These are phyloP conservation scores for Schoenoplectus triqueter DNA, from an alignment of 202 grass and related monocot genomes.

Conservation along the genomic window DNA sequence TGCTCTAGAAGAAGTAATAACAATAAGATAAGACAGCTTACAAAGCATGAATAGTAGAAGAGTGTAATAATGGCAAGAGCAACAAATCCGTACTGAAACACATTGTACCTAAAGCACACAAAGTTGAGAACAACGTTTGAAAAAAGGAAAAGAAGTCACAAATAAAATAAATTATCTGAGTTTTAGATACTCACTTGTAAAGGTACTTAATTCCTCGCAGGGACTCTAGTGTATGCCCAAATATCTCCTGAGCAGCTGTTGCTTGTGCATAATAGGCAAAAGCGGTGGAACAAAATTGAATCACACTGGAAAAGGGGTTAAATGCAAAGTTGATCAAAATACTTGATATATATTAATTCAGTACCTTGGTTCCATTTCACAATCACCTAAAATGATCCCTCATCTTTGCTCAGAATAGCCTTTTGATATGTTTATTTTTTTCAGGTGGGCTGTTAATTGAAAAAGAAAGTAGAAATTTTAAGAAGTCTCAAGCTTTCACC, in stretches of 20 bases:
- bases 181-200: constrained; percentile 74
- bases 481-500: constrained; percentile 47
- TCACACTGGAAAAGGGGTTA: constrained; percentile 71
- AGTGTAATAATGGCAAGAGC: constrained; percentile 87
- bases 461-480: constrained; percentile 17
- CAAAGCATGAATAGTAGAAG: constrained; percentile 82
- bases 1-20: constrained; percentile 21
- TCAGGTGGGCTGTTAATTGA: neutral
- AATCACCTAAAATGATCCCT: neutral
- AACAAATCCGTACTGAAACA: constrained; percentile 99
- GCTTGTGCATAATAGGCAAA: constrained; percentile 97
- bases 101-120: constrained; percentile 72
- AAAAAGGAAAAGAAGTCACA: neutral
- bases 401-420: neutral
- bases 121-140: constrained; percentile 36
- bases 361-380: neutral
- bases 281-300: constrained; percentile 94
- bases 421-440: neutral
- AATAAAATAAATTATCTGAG: neutral
- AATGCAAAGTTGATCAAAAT: neutral
- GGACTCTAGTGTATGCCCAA: constrained; percentile 93
- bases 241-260: constrained; percentile 95
- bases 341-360: constrained; percentile 22
- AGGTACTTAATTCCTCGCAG: constrained; percentile 98
- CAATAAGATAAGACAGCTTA: constrained; percentile 50